These are phyloP conservation scores for Cronartium quercuum DNA, from an alignment of 1,284 basidiomycete genomes.

Conservation along the genomic window DNA sequence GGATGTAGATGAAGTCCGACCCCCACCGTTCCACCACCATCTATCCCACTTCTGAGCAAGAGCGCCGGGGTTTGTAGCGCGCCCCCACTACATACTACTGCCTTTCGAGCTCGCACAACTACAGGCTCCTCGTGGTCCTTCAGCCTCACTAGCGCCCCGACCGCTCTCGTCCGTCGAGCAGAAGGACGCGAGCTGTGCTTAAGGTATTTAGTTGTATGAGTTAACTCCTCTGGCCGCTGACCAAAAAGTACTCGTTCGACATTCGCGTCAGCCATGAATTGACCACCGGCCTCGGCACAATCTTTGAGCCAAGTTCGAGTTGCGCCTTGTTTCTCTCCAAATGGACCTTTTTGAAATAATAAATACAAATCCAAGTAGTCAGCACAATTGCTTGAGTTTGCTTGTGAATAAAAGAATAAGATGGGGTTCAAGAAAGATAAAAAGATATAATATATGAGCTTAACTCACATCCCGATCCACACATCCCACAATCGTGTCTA, in stretches of 20 bases:
- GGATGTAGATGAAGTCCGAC: constrained; percentile 53
- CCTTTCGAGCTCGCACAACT: constrained; percentile 48
- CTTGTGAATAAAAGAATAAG: too few relatives aligned
- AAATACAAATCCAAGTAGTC: background rate
- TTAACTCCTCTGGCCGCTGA: background rate
- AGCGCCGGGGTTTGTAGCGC: constrained; percentile 52
- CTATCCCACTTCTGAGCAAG: constrained; percentile 51
- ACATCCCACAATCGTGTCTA: constrained; percentile 51
- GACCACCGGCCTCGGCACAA: constrained; percentile 49
- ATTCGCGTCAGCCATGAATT: constrained; percentile 48
- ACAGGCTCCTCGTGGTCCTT: constrained; percentile 42
- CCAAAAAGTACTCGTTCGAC: constrained; percentile 51
- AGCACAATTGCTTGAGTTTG: background rate
- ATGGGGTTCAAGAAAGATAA: background rate
- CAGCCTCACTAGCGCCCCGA: constrained; percentile 43
- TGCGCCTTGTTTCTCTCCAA: constrained; percentile 50
- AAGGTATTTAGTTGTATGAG: background rate
- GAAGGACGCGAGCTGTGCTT: background rate
- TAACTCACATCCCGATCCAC: constrained; percentile 49
- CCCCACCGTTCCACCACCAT: constrained; percentile 52
- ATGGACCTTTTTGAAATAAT: constrained; percentile 1
- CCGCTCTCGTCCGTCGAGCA: constrained; percentile 39
- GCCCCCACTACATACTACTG: constrained; percentile 51
- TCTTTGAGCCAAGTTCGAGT: constrained; percentile 49
- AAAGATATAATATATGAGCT: background rate